A percentile compares a stretch with the other conserved stretches of the same genome.
phyloP scores from a whole-genome alignment of 768 basidiomycete genomes.

The Suillus brevipes region DNA sequence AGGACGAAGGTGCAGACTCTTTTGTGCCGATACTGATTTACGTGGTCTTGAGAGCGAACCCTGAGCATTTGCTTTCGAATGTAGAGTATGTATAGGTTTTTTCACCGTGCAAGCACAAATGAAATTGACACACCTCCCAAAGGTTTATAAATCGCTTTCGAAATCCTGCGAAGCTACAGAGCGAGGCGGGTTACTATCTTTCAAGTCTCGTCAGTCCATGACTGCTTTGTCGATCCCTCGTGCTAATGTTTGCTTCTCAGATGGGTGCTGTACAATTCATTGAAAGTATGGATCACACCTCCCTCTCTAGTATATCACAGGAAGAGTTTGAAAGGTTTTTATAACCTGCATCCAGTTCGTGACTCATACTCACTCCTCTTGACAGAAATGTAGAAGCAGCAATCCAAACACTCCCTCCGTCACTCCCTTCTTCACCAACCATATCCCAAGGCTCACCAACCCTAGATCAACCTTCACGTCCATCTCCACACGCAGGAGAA shows the following conservation, averaged over 20 bases:
- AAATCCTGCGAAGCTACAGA: constrained; percentile 84
- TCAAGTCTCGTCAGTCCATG: constrained; percentile 76
- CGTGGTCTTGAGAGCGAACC: constrained; percentile 93
- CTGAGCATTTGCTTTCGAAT: constrained; percentile 89
- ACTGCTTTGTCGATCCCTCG: background rate
- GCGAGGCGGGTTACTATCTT: constrained; percentile 96
- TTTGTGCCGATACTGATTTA: constrained; percentile 95
- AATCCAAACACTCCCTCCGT: constrained; percentile 47
- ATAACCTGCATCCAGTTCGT: background rate
- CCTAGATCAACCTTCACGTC: constrained; percentile 31
- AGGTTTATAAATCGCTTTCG: constrained; percentile 97
- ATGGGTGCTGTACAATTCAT: constrained; percentile 98
- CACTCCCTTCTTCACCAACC: constrained; percentile 32
- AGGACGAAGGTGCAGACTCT: constrained; percentile 88
- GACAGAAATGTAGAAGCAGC: constrained; percentile 59
- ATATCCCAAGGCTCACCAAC: constrained; percentile 39
- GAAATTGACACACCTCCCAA: background rate
- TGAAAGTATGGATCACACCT: constrained; percentile 96
- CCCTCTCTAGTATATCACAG: constrained; percentile 90
- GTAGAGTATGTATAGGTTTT: constrained; percentile 66
- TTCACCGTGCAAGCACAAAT: background rate
- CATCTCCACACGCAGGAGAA: constrained; percentile 71
- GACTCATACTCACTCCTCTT: constrained; percentile 11
- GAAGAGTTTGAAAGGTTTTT: constrained; percentile 85
- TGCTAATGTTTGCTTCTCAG: constrained; percentile 38